These are phyloP conservation scores for Umbelopsis vinacea DNA, from an alignment of 192 early-diverging fungal genomes.

Conservation along the genomic window DNA sequence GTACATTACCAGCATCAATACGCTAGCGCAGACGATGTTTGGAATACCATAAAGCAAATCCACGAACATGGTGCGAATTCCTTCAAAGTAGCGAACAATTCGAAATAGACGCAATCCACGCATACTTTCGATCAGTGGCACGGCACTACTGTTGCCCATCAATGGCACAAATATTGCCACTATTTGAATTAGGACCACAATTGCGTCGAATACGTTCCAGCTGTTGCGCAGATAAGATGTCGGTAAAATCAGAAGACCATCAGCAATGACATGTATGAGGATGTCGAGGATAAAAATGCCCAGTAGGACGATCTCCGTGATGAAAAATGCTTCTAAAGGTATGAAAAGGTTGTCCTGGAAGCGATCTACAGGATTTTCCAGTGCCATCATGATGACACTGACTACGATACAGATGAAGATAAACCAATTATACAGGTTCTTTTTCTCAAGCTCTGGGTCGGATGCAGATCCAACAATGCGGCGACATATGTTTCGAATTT, in stretches of 20 bases:
- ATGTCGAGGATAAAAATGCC: slow-evolving; percentile 29
- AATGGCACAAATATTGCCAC: slow-evolving; percentile 6
- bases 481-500: slow-evolving; percentile 11
- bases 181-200: slow-evolving; percentile 12
- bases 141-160: slow-evolving; percentile 1
- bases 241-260: slow-evolving; percentile 27
- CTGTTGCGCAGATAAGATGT: slow-evolving; percentile 29
- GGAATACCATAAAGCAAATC: slow-evolving; percentile 34
- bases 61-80: slow-evolving; percentile 25
- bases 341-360: not conserved
- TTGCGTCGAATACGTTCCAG: slow-evolving; percentile 31
- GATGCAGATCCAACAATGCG: not conserved
- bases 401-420: slow-evolving; percentile 19
- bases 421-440: slow-evolving; percentile 7
- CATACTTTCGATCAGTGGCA: not conserved
- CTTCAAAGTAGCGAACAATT: slow-evolving; percentile 26
- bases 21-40: slow-evolving; percentile 27
- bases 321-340: not conserved
- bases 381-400: not conserved
- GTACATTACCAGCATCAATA: slow-evolving; percentile 29
- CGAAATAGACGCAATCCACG: slow-evolving; percentile 21
- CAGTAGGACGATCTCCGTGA: slow-evolving; percentile 17
- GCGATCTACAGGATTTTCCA: not conserved
- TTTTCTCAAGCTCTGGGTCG: not conserved
- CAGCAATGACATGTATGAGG: slow-evolving; percentile 22